Evolutionary conservation across 1,139 yeast genomes (phyloP), one percentile per base, ranked within the genome.

Genomic region (Hanseniaspora sp.): DNA sequence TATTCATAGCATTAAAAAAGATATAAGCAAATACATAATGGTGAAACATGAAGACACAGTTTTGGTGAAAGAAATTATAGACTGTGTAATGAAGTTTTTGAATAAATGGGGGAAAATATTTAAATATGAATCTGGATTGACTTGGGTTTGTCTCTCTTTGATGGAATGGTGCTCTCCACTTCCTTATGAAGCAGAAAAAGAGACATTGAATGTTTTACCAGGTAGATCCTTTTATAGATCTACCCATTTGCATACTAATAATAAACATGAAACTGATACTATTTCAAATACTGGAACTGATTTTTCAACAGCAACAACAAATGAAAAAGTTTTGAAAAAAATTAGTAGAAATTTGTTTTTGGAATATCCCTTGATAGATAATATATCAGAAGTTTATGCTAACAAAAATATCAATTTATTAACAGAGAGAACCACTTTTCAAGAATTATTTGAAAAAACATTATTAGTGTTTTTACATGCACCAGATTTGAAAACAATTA

Each of bases 61-160:
- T 3, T 43, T 48, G 35, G 49, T 45, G 35, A 44, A 52, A 30
- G 43, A 56, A 28, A 43, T 56, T 35, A 83, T 83, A 62, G 71
- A 72, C 40, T 75, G 95, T 1, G 76, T 88, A 17, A 65, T 74
- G 52, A 76, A 75, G 57, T 90, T 88, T 64, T 69, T 84, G 49
- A 69, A 69, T 28, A 86, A 86, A 69, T 88, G 95, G 95, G 88
- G 95, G 9, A 73, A 75, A 44, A 74, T 82, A 57, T 77, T 86
- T 56, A 82, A 82, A 58, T 90, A 88, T 65, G 95, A 86, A 66
- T 76, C 83, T 52, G 88, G 94, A 0, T 73, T 87, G 63, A 75
- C 92, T 1, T 88, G 96, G 95, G 78, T 86, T 28, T 96, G 95
- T 0, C 70, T 86, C 46, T 88, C 88, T 9, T 71, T 90, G 53